A percentile compares a stretch with the other conserved stretches of the same genome.
phyloP scores from a whole-genome alignment of 495 filamentous ascomycete species.

The Hypomontagnella monticulosa region DNA sequence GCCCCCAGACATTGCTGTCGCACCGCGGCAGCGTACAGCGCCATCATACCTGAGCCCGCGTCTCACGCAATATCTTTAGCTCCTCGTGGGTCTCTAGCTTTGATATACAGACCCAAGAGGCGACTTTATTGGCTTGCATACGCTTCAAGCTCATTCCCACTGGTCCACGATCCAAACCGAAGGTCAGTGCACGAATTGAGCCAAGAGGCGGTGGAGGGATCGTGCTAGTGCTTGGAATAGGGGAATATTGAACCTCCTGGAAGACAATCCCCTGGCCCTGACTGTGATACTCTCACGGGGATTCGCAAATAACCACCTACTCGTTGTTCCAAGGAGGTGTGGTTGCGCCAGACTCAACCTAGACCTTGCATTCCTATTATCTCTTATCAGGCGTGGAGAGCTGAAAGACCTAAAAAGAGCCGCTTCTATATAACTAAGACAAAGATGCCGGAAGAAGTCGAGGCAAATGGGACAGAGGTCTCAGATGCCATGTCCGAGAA shows the following conservation, averaged over 20 bases:
- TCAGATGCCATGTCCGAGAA: constrained; percentile 65
- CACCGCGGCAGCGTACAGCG: constrained; percentile 49
- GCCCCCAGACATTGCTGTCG: constrained; percentile 45
- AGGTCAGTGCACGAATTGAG: constrained; percentile 38
- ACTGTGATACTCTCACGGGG: constrained; percentile 39
- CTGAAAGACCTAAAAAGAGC: constrained; percentile 24
- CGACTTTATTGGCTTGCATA: constrained; percentile 44
- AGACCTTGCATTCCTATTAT: constrained; percentile 49
- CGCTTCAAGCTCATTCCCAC: constrained; percentile 33
- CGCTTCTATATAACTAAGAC: constrained; percentile 58
- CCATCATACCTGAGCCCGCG: constrained; percentile 44
- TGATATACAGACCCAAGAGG: constrained; percentile 38
- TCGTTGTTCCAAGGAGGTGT: constrained; percentile 42
- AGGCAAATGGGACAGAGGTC: constrained; percentile 57
- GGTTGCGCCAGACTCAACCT: constrained; percentile 47
- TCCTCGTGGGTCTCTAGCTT: constrained; percentile 31
- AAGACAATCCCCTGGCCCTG: constrained; percentile 20
- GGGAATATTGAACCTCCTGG: constrained; percentile 35
- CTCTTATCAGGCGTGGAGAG: constrained; percentile 23
- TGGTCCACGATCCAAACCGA: constrained; percentile 41
- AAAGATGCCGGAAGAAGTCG: constrained; percentile 57
- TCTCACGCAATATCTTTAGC: constrained; percentile 47
- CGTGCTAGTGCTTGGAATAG: constrained; percentile 29
- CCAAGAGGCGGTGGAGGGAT: constrained; percentile 41
- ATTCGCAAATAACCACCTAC: constrained; percentile 38